A percentile compares a stretch with the other conserved stretches of the same genome.
These are phyloP conservation scores for Macrocystidia cucumis DNA, from an alignment of 1,284 basidiomycete species.

Conservation along the genomic window DNA sequence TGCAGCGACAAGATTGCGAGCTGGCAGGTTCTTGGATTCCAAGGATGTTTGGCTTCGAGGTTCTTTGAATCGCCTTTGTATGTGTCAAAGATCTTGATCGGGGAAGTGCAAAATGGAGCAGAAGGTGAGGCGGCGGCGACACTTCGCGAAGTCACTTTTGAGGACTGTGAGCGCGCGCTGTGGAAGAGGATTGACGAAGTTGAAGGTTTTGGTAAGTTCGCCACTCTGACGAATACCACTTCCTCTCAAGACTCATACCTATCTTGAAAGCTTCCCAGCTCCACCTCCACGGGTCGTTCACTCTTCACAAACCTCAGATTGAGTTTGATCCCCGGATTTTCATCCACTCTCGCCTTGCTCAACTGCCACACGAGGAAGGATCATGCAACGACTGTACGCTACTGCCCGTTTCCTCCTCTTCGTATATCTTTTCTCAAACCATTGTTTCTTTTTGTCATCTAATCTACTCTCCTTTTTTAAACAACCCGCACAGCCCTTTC, in stretches of 20 bases:
- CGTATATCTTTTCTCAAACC: not conserved
- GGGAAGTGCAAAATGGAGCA: no score
- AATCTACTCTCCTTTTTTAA: not conserved
- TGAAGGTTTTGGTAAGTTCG: slow-evolving; percentile 7
- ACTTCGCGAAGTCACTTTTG: slow-evolving; percentile 31
- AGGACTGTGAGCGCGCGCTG: slow-evolving; percentile 59
- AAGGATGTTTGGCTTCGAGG: slow-evolving; percentile 64
- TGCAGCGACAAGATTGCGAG: slow-evolving; percentile 89
- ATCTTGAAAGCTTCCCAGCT: slow-evolving; percentile 15
- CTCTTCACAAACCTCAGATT: slow-evolving; percentile 40
- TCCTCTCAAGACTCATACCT: no score
- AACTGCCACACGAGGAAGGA: slow-evolving; percentile 17
- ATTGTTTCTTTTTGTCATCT: not conserved
- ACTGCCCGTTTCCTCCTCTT: not conserved
- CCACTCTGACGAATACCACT: slow-evolving; percentile 2
- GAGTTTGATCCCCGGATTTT: slow-evolving; percentile 54
- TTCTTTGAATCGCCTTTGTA: slow-evolving; percentile 62
- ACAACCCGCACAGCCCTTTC: slow-evolving; percentile 59
- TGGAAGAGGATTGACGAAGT: slow-evolving; percentile 34
- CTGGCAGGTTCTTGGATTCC: slow-evolving; percentile 80
- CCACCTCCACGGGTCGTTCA: slow-evolving; percentile 40
- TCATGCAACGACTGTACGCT: slow-evolving; percentile 62
- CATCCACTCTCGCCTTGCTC: slow-evolving; percentile 43
- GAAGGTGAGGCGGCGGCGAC: slow-evolving; percentile 38
- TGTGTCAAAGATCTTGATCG: slow-evolving; percentile 59